Evolutionary conservation across 768 basidiomycete species (phyloP), one percentile per base, ranked within the genome.

Genomic region (Boletus insuetus): DNA sequence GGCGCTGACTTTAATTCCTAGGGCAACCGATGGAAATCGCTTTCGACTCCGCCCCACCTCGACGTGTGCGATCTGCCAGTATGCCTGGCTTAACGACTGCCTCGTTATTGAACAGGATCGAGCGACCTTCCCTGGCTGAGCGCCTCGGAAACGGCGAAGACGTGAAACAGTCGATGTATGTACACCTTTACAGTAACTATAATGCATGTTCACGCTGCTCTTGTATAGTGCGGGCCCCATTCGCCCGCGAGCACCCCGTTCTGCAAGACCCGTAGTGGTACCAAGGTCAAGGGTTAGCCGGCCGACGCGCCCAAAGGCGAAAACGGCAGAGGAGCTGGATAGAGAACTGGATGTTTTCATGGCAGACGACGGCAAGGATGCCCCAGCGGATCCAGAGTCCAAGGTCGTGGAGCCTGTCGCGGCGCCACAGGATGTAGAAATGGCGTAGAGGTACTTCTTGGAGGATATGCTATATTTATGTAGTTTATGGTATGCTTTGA

Each of bases 331-430:
- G 54, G 90, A 96, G 61, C 73, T 97, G 55, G 94, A 97, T 69
- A 85, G 81, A 69, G 94, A 97, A 72, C 69, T 97, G 55, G 94
- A 97, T 60, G 82, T 86, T 4, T 91, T 91, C 63, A 90, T 92
- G 90, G 83, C 80, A 9, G 87, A 87, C 61, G 73, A 79, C 0
- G 64, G 40, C 4, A 62, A 72, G 41, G 63, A 67, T 12, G 64
- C 39, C 2, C 48, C 65, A n/a, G 58, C 56, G 7, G 59, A 56
- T 26, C 61, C 60, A 20, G 62, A 57, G 46, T 45, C 60, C 42
- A 66, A 62, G 45, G 54, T 49, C 6, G 40, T 6, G 17, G 57
- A 57, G 34, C 45, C 53, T 37, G 51, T 52, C 19, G 54, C 62
- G 9, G 56, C 49, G 12, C 43, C 60, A 20, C 75, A 76, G 45